phyloP scores from a whole-genome alignment of 2,329 filamentous ascomycete genomes.

The Stemphylium lycopersici region DNA sequence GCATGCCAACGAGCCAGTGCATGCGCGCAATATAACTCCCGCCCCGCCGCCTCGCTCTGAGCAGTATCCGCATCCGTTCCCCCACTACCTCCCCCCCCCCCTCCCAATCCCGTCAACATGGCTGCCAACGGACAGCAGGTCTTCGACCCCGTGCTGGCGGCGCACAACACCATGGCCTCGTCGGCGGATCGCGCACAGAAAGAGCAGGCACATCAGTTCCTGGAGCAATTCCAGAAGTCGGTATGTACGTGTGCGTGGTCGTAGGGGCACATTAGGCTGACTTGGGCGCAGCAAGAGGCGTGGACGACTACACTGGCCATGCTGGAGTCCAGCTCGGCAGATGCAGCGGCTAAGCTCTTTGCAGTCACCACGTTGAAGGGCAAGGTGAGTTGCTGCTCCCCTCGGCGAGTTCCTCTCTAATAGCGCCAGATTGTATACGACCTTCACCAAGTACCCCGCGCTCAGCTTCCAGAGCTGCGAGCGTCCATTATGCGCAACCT shows the following conservation, averaged over 20 bases:
- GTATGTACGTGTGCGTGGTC: slow-evolving; percentile 60
- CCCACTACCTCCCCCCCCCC: slow-evolving; percentile 24
- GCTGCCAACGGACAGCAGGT: slow-evolving; percentile 71
- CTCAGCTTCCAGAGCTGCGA: slow-evolving; percentile 77
- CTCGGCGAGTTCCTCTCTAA: slow-evolving; percentile 22
- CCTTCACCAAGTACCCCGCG: slow-evolving; percentile 81
- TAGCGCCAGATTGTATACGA: slow-evolving; percentile 87
- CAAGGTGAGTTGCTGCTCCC: slow-evolving; percentile 69
- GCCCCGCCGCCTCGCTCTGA: slow-evolving; percentile 35
- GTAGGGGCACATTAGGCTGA: slow-evolving; percentile 31
- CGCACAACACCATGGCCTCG: slow-evolving; percentile 88
- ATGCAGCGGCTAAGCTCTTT: slow-evolving; percentile 88
- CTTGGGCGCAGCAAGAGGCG: slow-evolving; percentile 72
- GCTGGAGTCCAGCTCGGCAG: slow-evolving; percentile 75
- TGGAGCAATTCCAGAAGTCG: slow-evolving; percentile 98
- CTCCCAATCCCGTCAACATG: slow-evolving; percentile 59
- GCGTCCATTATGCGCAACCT: slow-evolving; percentile 83
- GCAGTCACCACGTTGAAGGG: slow-evolving; percentile 96
- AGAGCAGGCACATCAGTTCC: slow-evolving; percentile 85
- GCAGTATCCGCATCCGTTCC: slow-evolving; percentile 31
- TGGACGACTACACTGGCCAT: slow-evolving; percentile 90
- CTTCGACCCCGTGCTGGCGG: slow-evolving; percentile 85
- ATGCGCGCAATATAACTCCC: slow-evolving; percentile 35
- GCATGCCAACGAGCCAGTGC: slow-evolving; percentile 13
- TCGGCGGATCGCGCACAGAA: slow-evolving; percentile 82